phyloP scores from a whole-genome alignment of 176 grass and related monocot species.

The Phragmites australis region DNA sequence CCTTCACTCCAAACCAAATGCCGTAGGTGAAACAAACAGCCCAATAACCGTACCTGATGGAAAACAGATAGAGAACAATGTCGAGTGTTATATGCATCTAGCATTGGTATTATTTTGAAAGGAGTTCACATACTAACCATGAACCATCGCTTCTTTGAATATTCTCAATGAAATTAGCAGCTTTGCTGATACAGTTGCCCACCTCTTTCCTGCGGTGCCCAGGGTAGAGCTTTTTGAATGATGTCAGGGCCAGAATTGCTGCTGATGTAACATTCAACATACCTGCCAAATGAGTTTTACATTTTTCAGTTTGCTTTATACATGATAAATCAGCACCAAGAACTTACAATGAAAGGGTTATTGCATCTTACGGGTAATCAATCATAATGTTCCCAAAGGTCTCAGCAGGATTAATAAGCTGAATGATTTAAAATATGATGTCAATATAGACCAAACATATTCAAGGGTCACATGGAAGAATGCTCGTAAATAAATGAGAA shows the following conservation, averaged over 20 bases:
- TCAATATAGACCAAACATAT: conserved; percentile 30
- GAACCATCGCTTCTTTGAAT: conserved; percentile 81
- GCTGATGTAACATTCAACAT: conserved; percentile 98
- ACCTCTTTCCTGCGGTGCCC: conserved; percentile 72
- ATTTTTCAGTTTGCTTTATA: conserved; percentile 36
- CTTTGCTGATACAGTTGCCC: conserved; percentile 78
- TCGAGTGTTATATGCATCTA: conserved; percentile 9
- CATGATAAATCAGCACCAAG: conserved; percentile 27
- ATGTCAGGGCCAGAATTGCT: conserved; percentile 77
- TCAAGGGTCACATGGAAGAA: neutral
- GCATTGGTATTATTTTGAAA: neutral
- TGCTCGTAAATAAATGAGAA: neutral
- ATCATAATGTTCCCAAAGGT: conserved; percentile 95
- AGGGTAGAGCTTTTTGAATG: conserved; percentile 87
- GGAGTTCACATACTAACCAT: conserved; percentile 60
- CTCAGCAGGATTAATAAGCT: conserved; percentile 97
- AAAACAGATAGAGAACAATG: conserved; percentile 30
- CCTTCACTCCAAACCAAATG: conserved; percentile 91
- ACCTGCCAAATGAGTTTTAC: conserved; percentile 49
- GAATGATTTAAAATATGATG: conserved; percentile 36
- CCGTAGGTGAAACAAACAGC: conserved; percentile 96
- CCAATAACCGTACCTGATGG: conserved; percentile 85
- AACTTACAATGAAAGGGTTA: conserved; percentile 13
- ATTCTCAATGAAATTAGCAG: conserved; percentile 59
- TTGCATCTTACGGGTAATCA: conserved; percentile 92